phyloP scores from a whole-genome alignment of 2,329 filamentous ascomycete species.

The Drechslerella coelobrocha region DNA sequence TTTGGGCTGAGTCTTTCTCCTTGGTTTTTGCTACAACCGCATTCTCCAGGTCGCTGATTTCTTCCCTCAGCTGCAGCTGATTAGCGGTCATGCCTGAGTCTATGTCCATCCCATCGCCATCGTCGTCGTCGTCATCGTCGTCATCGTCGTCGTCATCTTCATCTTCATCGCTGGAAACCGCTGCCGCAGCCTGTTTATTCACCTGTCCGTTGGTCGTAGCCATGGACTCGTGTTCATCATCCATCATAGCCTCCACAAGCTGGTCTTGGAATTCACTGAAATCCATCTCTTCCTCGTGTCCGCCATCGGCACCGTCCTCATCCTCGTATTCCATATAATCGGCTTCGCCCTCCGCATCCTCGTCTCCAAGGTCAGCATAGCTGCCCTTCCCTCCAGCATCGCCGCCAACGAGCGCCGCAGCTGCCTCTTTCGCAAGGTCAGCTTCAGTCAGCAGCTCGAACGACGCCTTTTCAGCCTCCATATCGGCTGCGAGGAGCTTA shows the following conservation, averaged over 20 bases:
- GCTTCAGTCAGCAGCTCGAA: slow-evolving; percentile 60
- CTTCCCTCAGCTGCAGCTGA: slow-evolving; percentile 62
- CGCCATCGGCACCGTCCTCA: slow-evolving; percentile 58
- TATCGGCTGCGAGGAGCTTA: slow-evolving; percentile 62
- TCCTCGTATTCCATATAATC: slow-evolving; percentile 57
- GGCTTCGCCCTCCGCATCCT: slow-evolving; percentile 56
- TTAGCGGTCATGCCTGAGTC: slow-evolving; percentile 63
- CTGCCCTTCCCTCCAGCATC: slow-evolving; percentile 56
- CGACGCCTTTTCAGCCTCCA: slow-evolving; percentile 58
- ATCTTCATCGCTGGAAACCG: slow-evolving; percentile 56
- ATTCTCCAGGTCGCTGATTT: slow-evolving; percentile 65
- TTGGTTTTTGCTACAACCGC: slow-evolving; percentile 61
- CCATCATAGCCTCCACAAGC: slow-evolving; percentile 54
- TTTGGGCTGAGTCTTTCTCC: slow-evolving; percentile 60
- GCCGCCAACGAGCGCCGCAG: slow-evolving; percentile 53
- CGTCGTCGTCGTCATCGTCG: slow-evolving; percentile 58
- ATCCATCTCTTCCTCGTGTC: slow-evolving; percentile 52
- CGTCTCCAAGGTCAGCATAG: slow-evolving; percentile 58
- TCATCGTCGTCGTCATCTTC: slow-evolving; percentile 61
- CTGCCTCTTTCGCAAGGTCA: slow-evolving; percentile 55
- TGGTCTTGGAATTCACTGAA: slow-evolving; percentile 54
- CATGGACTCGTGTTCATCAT: slow-evolving; percentile 54
- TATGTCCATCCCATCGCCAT: slow-evolving; percentile 61
- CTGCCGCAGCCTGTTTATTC: slow-evolving; percentile 55
- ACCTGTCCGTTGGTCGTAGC: slow-evolving; percentile 52